Percentiles rank a stretch among this genome's conserved stretches.
phyloP scores from a whole-genome alignment of 1,284 basidiomycete genomes.

The Rhodofomes roseus region DNA sequence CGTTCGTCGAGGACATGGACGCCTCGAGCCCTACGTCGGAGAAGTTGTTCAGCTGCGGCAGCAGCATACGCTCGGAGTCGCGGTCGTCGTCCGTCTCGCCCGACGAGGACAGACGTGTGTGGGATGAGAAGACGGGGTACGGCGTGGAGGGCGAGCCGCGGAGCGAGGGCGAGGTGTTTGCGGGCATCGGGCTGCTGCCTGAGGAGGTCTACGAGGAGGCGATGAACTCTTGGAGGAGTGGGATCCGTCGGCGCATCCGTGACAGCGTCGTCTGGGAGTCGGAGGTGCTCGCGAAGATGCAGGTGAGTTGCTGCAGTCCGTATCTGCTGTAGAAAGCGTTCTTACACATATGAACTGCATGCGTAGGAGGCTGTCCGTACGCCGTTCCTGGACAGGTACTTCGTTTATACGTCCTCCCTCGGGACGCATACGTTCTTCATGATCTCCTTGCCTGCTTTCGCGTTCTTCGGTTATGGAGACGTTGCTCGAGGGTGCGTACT shows the following conservation, averaged over 20 bases:
- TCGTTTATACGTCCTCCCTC: constrained; percentile 86
- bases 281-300: constrained; percentile 62
- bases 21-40: neutral
- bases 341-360: too few species aligned
- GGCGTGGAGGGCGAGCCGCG: constrained; percentile 6
- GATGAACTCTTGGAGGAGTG: constrained; percentile 68
- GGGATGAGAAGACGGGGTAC: constrained; percentile 5
- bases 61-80: neutral
- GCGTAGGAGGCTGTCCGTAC: constrained; percentile 56
- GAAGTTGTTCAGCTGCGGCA: neutral
- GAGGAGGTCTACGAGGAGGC: constrained; percentile 63
- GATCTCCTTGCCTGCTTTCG: constrained; percentile 80
- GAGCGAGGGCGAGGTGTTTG: constrained; percentile 4
- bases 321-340: too few species aligned
- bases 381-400: constrained; percentile 80
- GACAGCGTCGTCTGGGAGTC: constrained; percentile 62
- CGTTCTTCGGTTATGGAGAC: constrained; percentile 80
- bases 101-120: neutral
- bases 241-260: constrained; percentile 59
- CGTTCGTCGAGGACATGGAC: neutral
- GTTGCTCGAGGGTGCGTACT: constrained; percentile 69
- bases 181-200: constrained; percentile 31
- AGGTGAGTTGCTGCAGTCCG: constrained; percentile 47
- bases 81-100: constrained; percentile 1
- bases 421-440: constrained; percentile 97